Evolutionary conservation across 352 stramenopile genomes (phyloP).

Genomic region (Phytophthora pinifolia): DNA sequence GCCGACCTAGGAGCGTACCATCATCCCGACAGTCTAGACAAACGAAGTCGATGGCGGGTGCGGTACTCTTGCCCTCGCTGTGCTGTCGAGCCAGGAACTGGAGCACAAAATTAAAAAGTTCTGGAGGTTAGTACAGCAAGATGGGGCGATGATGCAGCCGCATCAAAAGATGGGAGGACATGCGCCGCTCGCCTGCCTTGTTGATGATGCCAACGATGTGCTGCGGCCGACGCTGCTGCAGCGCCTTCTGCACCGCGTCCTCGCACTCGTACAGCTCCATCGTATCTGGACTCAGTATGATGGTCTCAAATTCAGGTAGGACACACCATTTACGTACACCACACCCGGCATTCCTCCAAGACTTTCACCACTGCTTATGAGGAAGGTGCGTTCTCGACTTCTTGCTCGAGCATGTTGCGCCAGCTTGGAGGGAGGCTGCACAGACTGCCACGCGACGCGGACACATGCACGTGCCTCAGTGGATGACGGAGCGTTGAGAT

Average conservation of each 20-base stretch:
- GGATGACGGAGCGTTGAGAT: constrained; percentile 6
- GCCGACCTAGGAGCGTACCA: constrained; percentile 25
- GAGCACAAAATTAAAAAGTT: not conserved
- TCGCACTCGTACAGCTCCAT: constrained; percentile 85
- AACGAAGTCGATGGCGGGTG: constrained; percentile 61
- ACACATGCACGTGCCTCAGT: constrained; percentile 6
- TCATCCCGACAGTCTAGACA: constrained; percentile 78
- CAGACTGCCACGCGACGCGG: not conserved
- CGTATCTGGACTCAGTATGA: no score
- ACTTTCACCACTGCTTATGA: constrained; percentile 13
- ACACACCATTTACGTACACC: no score
- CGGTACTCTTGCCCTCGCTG: constrained; percentile 20
- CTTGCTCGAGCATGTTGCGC: not conserved
- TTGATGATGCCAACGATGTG: constrained; percentile 80
- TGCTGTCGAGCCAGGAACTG: constrained; percentile 57
- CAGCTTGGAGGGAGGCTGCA: constrained; percentile 1
- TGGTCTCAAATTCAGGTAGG: no score
- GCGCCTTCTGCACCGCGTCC: constrained; percentile 70
- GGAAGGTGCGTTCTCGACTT: not conserved
- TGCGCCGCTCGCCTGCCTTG: constrained; percentile 36
- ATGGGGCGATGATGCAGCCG: no score
- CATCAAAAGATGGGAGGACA: constrained; percentile 5
- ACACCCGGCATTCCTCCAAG: no score
- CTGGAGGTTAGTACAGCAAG: not conserved
- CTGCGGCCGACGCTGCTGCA: constrained; percentile 66